These are phyloP conservation scores for Vitis cinerea DNA, from an alignment of 164 flowering plant genomes.

Conservation along the genomic window DNA sequence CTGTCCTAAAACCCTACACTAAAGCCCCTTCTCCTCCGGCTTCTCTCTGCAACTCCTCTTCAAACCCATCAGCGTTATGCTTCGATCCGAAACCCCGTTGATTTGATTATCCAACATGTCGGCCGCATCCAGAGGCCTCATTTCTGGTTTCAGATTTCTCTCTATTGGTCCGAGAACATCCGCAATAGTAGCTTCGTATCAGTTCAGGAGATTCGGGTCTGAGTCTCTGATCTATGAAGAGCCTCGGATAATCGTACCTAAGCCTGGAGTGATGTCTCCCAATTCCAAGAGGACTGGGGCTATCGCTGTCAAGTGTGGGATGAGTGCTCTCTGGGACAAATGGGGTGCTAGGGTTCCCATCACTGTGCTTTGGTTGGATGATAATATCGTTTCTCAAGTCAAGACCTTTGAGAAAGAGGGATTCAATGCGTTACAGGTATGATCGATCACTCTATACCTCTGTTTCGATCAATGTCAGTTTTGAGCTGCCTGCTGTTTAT, in stretches of 20 bases:
- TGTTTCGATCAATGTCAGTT: background rate
- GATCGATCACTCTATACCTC: background rate
- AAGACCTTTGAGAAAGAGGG: conserved; percentile 91
- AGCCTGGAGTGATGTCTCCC: conserved; percentile 56
- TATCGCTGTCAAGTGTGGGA: conserved; percentile 89
- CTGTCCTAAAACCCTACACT: conserved; percentile 17
- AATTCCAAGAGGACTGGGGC: conserved; percentile 75
- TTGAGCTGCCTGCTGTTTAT: background rate
- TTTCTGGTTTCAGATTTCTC: conserved; percentile 47
- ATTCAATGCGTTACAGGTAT: conserved; percentile 74
- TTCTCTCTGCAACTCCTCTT: conserved; percentile 1
- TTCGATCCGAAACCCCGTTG: background rate
- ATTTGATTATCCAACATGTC: conserved; percentile 33
- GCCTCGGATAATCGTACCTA: conserved; percentile 43
- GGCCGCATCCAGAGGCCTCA: conserved; percentile 65
- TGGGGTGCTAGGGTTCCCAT: conserved; percentile 93
- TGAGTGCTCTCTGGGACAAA: conserved; percentile 93
- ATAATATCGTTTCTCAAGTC: conserved; percentile 85
- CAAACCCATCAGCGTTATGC: background rate
- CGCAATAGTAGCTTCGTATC: conserved; percentile 7
- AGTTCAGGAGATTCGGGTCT: conserved; percentile 35
- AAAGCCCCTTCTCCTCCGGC: background rate
- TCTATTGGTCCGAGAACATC: conserved; percentile 17
- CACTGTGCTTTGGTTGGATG: conserved; percentile 79
- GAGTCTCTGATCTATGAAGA: conserved; percentile 17